Percentiles rank a stretch among this genome's conserved stretches.
These are phyloP conservation scores for Amoebophrya sp. DNA, from an alignment of 169 alveolate genomes.

Conservation along the genomic window DNA sequence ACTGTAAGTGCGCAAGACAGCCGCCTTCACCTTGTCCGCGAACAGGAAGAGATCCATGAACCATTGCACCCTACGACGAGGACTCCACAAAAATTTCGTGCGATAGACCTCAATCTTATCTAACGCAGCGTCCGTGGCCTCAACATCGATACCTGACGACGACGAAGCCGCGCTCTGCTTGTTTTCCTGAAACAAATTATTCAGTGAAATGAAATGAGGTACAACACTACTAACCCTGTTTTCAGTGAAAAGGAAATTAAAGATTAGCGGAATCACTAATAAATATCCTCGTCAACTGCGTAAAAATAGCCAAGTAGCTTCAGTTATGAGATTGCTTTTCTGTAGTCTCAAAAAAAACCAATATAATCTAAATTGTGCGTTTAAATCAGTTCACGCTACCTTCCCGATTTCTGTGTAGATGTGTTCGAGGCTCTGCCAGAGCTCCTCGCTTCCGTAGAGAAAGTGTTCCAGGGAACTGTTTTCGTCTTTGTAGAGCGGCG, in stretches of 20 bases:
- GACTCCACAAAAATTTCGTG: background rate
- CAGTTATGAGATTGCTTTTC: too few species aligned
- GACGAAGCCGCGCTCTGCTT: background rate
- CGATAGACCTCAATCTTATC: background rate
- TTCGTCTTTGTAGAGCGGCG: conserved; percentile 14
- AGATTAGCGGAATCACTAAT: background rate
- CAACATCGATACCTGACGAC: too few species aligned
- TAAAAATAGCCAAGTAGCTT: too few species aligned
- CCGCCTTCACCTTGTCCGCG: background rate
- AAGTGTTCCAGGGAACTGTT: background rate
- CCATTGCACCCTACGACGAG: background rate
- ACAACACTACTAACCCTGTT: too few species aligned
- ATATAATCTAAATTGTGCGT: background rate
- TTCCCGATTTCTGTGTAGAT: background rate
- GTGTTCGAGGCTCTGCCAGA: background rate
- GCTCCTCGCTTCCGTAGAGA: background rate
- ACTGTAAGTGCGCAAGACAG: background rate
- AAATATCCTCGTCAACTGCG: background rate
- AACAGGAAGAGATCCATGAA: background rate
- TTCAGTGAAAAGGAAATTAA: background rate
- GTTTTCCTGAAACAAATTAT: background rate
- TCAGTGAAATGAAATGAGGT: background rate
- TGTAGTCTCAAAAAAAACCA: too few species aligned
- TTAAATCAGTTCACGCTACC: too few species aligned
- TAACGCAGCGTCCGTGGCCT: background rate